These are phyloP conservation scores for Mycena kentingensis DNA, from an alignment of 768 basidiomycete species.

Conservation along the genomic window DNA sequence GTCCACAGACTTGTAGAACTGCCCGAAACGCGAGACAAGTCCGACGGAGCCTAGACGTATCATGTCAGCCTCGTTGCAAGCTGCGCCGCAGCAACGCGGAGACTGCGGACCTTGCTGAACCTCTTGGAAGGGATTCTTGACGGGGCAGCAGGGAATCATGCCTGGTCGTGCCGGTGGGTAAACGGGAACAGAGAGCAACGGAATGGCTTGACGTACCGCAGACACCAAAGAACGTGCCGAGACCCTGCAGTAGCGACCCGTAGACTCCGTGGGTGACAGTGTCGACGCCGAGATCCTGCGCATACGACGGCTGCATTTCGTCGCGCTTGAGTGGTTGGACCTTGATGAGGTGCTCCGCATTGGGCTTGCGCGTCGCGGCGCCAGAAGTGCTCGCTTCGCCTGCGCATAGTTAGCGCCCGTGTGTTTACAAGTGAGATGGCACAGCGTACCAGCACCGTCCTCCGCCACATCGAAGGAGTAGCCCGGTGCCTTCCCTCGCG, in stretches of 20 bases:
- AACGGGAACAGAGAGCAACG: no score
- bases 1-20: slow-evolving; percentile 96
- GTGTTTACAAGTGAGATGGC: no score
- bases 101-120: slow-evolving; percentile 79
- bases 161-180: no score
- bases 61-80: not conserved
- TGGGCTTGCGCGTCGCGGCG: no score
- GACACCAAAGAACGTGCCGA: slow-evolving; percentile 70
- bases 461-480: not conserved
- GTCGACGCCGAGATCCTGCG: slow-evolving; percentile 77
- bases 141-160: slow-evolving; percentile 82
- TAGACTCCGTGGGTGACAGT: slow-evolving; percentile 84
- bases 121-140: slow-evolving; percentile 84
- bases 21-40: slow-evolving; percentile 88
- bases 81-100: not conserved
- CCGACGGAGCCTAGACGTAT: slow-evolving; percentile 73
- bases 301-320: slow-evolving; percentile 94
- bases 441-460: no score
- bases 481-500: not conserved
- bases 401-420: no score
- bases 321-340: slow-evolving; percentile 83
- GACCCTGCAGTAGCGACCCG: slow-evolving; percentile 72
- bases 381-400: no score
- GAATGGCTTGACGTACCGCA: no score
- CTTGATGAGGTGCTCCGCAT: slow-evolving; percentile 54